Evolutionary conservation across 257 asterid species (phyloP).

Genomic region (Osmanthus fragrans): DNA sequence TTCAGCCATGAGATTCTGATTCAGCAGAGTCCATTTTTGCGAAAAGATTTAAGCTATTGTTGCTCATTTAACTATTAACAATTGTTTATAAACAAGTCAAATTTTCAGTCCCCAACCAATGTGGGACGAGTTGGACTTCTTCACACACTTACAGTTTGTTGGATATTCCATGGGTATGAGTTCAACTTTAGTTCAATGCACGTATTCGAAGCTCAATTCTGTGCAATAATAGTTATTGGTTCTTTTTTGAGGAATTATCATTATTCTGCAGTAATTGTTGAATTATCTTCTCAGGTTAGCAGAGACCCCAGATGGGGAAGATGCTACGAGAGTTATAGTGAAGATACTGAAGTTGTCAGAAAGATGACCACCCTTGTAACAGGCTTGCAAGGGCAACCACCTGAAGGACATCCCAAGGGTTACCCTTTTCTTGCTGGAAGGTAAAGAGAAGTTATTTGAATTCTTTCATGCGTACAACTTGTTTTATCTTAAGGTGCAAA

Average conservation of each 20-base stretch:
- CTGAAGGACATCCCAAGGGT: slow-evolving; percentile 80
- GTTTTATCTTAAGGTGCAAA: slow-evolving; percentile 7
- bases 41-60: neutral
- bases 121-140: neutral
- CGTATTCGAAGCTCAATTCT: neutral
- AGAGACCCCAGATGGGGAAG: slow-evolving; percentile 99
- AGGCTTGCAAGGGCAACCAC: slow-evolving; percentile 95
- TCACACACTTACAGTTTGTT: neutral
- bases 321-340: slow-evolving; percentile 87
- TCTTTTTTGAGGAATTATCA: neutral
- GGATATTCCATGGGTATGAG: neutral
- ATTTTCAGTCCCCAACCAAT: neutral
- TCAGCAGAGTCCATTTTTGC: neutral
- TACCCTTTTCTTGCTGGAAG: slow-evolving; percentile 94
- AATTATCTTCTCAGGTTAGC: slow-evolving; percentile 53
- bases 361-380: slow-evolving; percentile 74
- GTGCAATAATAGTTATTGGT: neutral
- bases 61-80: neutral
- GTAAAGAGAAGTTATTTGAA: slow-evolving; percentile 29
- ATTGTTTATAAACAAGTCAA: neutral
- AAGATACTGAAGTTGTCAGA: slow-evolving; percentile 75
- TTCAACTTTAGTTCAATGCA: neutral
- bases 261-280: slow-evolving; percentile 22
- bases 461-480: neutral
- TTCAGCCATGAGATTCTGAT: neutral